Conservation (phyloP, 805 yeast species). For the Yarrowia phangngaensis region DNA sequence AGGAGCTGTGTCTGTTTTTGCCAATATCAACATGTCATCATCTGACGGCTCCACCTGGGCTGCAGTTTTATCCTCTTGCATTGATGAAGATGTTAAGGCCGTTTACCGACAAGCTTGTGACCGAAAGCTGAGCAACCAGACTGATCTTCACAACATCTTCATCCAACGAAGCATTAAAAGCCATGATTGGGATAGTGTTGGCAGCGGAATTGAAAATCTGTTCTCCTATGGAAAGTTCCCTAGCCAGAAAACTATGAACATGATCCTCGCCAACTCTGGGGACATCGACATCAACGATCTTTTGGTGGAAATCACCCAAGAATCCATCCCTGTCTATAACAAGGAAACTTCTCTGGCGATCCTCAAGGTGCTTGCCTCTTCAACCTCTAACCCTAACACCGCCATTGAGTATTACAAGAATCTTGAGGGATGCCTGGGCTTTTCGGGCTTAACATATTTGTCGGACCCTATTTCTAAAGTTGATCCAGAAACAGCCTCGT, state of each 20-base stretch:
- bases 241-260: not conserved
- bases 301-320: slow-evolving; percentile 5
- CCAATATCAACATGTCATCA: not conserved
- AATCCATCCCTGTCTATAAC: slow-evolving; percentile 7
- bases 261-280: not conserved
- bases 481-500: not conserved
- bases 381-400: not conserved
- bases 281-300: slow-evolving; percentile 10
- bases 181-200: slow-evolving; percentile 7
- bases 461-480: not conserved
- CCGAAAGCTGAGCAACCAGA: slow-evolving; percentile 4
- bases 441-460: not conserved
- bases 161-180: not conserved
- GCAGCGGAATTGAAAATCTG: slow-evolving; percentile 11
- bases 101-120: slow-evolving; percentile 1
- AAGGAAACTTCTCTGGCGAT: slow-evolving; percentile 4
- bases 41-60: slow-evolving; percentile 11
- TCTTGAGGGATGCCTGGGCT: slow-evolving; percentile 2
- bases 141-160: slow-evolving; percentile 1
- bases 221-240: slow-evolving; percentile 16
- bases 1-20: slow-evolving; percentile 3
- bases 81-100: slow-evolving; percentile 10
- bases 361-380: not conserved
- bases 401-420: slow-evolving; percentile 12
- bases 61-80: slow-evolving; percentile 5